These are phyloP conservation scores for Atalantia buxifolia DNA, from an alignment of 345 rosid species.

Conservation along the genomic window DNA sequence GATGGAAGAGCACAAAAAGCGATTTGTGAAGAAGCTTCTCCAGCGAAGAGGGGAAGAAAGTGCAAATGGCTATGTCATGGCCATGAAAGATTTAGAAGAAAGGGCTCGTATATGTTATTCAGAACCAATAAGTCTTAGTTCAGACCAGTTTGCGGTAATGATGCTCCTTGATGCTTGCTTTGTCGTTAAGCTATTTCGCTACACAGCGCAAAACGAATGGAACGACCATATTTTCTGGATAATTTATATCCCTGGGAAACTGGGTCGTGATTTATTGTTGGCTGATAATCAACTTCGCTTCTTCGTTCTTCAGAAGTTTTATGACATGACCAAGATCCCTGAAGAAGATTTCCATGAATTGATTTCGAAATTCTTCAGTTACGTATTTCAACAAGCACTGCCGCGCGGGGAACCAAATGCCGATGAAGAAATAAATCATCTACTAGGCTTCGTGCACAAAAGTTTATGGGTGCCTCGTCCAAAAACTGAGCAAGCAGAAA, in stretches of 20 bases:
- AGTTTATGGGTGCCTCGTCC: no score
- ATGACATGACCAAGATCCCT: background rate
- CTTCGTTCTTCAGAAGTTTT: slow-evolving; percentile 1
- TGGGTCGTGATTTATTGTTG: background rate
- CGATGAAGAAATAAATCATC: background rate
- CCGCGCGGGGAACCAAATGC: background rate
- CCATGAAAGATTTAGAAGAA: slow-evolving; percentile 19
- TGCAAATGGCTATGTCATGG: background rate
- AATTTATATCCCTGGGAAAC: background rate
- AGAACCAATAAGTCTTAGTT: background rate
- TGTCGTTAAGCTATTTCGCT: slow-evolving; percentile 12
- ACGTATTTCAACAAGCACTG: no score
- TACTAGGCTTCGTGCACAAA: background rate
- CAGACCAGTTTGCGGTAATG: slow-evolving; percentile 21
- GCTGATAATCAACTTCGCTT: slow-evolving; percentile 19
- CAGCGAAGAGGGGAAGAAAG: no score
- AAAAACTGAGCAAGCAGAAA: no score
- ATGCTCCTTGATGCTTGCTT: slow-evolving; percentile 29
- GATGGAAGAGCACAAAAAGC: no score
- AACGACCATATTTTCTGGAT: background rate
- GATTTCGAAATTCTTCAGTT: background rate
- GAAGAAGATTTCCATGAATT: background rate
- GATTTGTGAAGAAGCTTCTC: no score
- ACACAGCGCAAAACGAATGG: no score
- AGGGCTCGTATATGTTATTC: slow-evolving; percentile 21